A percentile compares a stretch with the other conserved stretches of the same genome.
These are phyloP conservation scores for Ceriops zippeliana DNA, from an alignment of 345 rosid species.

Conservation along the genomic window DNA sequence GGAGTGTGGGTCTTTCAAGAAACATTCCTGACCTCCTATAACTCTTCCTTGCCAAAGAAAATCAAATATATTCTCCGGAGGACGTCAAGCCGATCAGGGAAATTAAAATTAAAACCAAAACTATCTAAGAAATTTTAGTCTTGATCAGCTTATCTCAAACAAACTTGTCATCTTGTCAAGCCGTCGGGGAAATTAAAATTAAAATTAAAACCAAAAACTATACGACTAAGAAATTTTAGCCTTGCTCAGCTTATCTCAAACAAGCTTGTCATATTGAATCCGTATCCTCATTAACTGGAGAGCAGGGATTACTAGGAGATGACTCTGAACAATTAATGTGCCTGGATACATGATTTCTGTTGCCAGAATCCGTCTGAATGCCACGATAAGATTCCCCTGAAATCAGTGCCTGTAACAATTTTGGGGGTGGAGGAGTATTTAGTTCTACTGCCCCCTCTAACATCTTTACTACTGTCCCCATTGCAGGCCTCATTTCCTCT, in stretches of 20 bases:
- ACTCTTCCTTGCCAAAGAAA: too few relatives aligned
- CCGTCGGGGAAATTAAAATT: background rate
- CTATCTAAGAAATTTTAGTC: background rate
- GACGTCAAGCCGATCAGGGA: background rate
- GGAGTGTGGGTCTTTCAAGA: background rate
- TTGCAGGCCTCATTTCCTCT: conserved; percentile 28
- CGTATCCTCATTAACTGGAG: conserved; percentile 26
- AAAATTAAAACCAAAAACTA: background rate
- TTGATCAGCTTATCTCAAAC: background rate
- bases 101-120: background rate
- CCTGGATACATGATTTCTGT: conserved; percentile 13
- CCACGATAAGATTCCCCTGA: conserved; percentile 75
- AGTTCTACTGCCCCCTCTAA: conserved; percentile 23
- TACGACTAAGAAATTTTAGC: conserved; percentile 1
- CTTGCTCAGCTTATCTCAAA: conserved; percentile 2
- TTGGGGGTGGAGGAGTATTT: conserved; percentile 62
- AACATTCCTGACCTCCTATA: background rate
- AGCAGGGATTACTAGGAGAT: conserved; percentile 40
- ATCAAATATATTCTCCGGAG: too few relatives aligned
- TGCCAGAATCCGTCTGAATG: conserved; percentile 34
- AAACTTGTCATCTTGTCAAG: background rate
- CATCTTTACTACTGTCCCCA: conserved; percentile 28
- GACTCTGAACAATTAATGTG: conserved; percentile 47
- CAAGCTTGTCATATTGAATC: conserved; percentile 7
- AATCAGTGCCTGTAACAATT: conserved; percentile 72